Base-by-base conservation (phyloP, 2,329 filamentous ascomycete genomes). In the Ophiostoma novo-ulmi region DNA sequence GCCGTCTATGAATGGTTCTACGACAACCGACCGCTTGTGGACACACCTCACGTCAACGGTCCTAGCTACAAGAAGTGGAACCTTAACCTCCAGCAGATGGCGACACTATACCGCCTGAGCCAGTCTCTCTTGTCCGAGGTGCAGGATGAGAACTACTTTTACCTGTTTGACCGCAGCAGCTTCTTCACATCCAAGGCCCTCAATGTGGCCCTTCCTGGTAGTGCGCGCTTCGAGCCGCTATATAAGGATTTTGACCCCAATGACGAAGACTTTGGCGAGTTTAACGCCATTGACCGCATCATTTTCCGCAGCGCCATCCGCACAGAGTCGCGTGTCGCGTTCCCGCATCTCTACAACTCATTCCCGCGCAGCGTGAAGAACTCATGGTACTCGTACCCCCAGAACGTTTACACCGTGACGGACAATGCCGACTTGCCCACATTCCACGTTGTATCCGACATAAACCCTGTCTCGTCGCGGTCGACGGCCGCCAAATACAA, bases 181-280 rank as follows among this genome's bases (percentile, higher is more conserved):
- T 97, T 99, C 78, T 86, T 97, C 75, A 97, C 95, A 35, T 94
- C 95, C 44, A 99, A 99, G 81, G 95, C 95, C 0, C 84, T 99
- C 63, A 99, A 99, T 75, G 94, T 99, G 69, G 94, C 96, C 11
- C 92, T 99, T 70, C 95, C 95, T n/a, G 95, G 95, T 78, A 96
- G 95, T 11, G 95, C 95, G 73, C 89, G 95, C 39, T 99, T 99
- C 74, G 95, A 99, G 80, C 95, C 95, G 35, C 80, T 99, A 26
- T 99, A 97, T 84, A 99, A 99, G 81, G 95, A 99, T 76, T 94
- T 99, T 73, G 94, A 99, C 79, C 95, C 95, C 1, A 99, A 99
- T 76, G 94, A 98, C 75, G 95, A 99, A 80, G 95, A 99, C 78
- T 99, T 99, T 80, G 95, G 95, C 80, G 95, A 99, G 80, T 99